These are phyloP conservation scores for Cryptococcus wingfieldii DNA, from an alignment of 1,284 basidiomycete genomes.

Conservation along the genomic window DNA sequence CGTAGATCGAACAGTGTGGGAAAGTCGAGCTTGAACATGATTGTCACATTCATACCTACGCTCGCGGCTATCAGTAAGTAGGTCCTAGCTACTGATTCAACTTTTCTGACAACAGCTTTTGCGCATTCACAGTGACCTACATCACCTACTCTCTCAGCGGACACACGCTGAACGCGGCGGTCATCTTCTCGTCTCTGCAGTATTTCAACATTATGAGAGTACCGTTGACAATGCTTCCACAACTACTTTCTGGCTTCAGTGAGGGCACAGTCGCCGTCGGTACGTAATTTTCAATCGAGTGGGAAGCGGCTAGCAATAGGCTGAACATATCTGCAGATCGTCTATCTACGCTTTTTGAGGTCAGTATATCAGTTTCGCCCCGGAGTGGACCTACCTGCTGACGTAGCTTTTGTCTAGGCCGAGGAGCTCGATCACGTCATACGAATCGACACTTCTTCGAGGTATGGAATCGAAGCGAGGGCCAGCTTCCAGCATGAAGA, in stretches of 20 bases:
- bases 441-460: constrained; percentile 50
- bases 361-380: neutral
- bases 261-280: constrained; percentile 50
- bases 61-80: constrained; percentile 58
- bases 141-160: constrained; percentile 66
- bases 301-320: too few species aligned
- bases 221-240: constrained; percentile 38
- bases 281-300: neutral
- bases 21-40: constrained; percentile 32
- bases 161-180: constrained; percentile 56
- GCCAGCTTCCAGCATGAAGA: constrained; percentile 67
- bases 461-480: constrained; percentile 57
- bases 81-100: neutral
- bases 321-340: neutral
- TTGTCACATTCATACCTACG: constrained; percentile 57
- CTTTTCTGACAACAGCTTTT: neutral
- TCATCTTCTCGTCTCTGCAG: constrained; percentile 68
- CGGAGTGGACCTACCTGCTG: neutral
- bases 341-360: constrained; percentile 4
- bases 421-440: constrained; percentile 61
- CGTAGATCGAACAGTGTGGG: constrained; percentile 35
- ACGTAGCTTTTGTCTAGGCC: constrained; percentile 26
- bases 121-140: constrained; percentile 56
- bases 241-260: constrained; percentile 47
- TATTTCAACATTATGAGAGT: constrained; percentile 61